These are phyloP conservation scores for Colletotrichum orbiculare DNA, from an alignment of 2,329 filamentous ascomycete species.

Conservation along the genomic window DNA sequence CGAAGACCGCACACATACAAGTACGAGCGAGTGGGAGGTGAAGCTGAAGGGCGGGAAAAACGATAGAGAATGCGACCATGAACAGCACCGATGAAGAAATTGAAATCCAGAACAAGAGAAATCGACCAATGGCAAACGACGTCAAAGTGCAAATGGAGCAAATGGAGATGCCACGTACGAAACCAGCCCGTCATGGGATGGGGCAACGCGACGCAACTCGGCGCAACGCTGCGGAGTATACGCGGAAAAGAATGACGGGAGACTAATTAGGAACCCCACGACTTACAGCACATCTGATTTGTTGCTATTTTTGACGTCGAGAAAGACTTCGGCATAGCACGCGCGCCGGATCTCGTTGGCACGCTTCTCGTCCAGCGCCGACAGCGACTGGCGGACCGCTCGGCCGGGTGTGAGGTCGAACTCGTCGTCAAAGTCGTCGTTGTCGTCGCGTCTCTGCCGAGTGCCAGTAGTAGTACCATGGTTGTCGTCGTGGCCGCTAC, in stretches of 20 bases:
- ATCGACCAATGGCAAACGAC: too few species aligned
- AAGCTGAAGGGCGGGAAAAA: too few species aligned
- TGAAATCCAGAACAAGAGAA: too few species aligned
- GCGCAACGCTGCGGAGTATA: too few species aligned
- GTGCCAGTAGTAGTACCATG: constrained; percentile 3
- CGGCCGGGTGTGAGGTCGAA: constrained; percentile 4
- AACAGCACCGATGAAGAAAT: too few species aligned
- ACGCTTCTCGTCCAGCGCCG: constrained; percentile 37
- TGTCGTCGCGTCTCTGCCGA: background rate
- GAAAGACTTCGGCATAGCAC: constrained; percentile 34
- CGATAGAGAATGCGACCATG: too few species aligned
- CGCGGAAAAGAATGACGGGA: background rate
- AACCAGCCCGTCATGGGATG: too few species aligned
- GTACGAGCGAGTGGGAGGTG: too few species aligned
- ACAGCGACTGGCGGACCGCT: constrained; percentile 36
- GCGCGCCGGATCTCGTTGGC: constrained; percentile 37
- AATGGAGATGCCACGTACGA: background rate
- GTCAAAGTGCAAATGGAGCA: background rate
- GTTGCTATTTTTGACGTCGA: constrained; percentile 38
- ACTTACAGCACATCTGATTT: constrained; percentile 42
- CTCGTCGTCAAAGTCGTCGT: background rate
- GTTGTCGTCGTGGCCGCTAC: constrained; percentile 16
- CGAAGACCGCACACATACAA: too few species aligned
- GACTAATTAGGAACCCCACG: constrained; percentile 1
- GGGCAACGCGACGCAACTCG: too few species aligned